These are phyloP conservation scores for Candida krabiensis DNA, from an alignment of 805 yeast genomes.

Conservation along the genomic window DNA sequence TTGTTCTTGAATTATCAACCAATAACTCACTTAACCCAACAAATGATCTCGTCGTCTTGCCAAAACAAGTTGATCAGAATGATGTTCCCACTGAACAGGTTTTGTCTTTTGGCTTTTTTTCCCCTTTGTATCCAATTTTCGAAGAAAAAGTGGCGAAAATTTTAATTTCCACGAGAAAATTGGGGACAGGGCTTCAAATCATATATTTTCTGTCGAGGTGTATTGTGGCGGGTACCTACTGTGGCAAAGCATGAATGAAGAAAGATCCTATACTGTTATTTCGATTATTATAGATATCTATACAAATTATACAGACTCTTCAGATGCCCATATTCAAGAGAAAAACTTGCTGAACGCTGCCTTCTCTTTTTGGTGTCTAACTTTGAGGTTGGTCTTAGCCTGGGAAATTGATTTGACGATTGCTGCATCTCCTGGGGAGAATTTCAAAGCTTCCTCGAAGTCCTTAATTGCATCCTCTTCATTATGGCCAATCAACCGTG, in stretches of 20 bases:
- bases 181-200: neutral
- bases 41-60: slow-evolving; percentile 13
- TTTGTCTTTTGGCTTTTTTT: slow-evolving; percentile 3
- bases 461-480: slow-evolving; percentile 69
- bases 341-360: slow-evolving; percentile 76
- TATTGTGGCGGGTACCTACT: too few species aligned
- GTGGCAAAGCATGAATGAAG: too few species aligned
- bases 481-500: slow-evolving; percentile 60
- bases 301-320: too few species aligned
- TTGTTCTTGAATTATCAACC: slow-evolving; percentile 11
- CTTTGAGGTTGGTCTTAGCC: slow-evolving; percentile 51
- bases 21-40: slow-evolving; percentile 14
- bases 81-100: neutral
- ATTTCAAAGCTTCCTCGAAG: slow-evolving; percentile 61
- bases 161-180: slow-evolving; percentile 7
- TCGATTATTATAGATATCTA: too few species aligned
- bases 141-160: slow-evolving; percentile 24
- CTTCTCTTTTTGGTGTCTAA: slow-evolving; percentile 65
- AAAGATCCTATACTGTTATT: too few species aligned
- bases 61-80: slow-evolving; percentile 1
- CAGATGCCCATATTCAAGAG: too few species aligned
- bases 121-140: slow-evolving; percentile 14
- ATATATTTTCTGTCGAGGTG: too few species aligned
- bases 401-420: slow-evolving; percentile 63
- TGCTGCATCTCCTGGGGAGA: slow-evolving; percentile 72